Evolutionary conservation across 208 protist genomes (phyloP).

Genomic region (Crithidia fasciculata): DNA sequence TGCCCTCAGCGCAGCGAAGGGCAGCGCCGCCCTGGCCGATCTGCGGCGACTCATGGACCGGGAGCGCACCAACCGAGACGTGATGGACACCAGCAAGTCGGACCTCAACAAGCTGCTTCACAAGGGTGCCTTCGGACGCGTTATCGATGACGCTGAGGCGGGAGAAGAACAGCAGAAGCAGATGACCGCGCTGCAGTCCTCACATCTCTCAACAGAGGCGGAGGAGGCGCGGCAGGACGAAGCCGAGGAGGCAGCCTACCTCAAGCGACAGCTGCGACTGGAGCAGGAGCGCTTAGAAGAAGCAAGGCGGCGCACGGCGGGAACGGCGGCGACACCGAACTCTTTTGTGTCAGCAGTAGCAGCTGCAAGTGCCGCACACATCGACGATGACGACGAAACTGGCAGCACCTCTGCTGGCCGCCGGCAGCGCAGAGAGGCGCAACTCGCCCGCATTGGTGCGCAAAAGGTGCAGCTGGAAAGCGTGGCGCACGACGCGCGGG

Average conservation of each 20-base stretch:
- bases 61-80: slow-evolving; percentile 63
- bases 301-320: not conserved
- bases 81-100: slow-evolving; percentile 78
- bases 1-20: slow-evolving; percentile 53
- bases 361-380: not conserved
- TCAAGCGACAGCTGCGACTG: slow-evolving; percentile 33
- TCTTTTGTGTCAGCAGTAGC: not conserved
- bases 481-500: slow-evolving; percentile 20
- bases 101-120: slow-evolving; percentile 57
- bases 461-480: slow-evolving; percentile 26
- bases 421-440: slow-evolving; percentile 26
- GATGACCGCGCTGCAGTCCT: not conserved
- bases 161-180: not conserved
- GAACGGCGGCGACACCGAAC: not conserved
- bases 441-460: slow-evolving; percentile 21
- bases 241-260: slow-evolving; percentile 22
- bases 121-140: slow-evolving; percentile 44
- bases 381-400: no score
- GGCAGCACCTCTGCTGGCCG: no score
- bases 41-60: slow-evolving; percentile 60
- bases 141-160: not conserved
- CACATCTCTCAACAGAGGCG: not conserved
- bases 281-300: slow-evolving; percentile 30
- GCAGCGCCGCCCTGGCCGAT: slow-evolving; percentile 58
- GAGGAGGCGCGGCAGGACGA: slow-evolving; percentile 14